Percentiles rank a stretch among this genome's conserved stretches.
These are phyloP conservation scores for Cercospora janseana DNA, from an alignment of 2,329 filamentous ascomycete genomes.

Conservation along the genomic window DNA sequence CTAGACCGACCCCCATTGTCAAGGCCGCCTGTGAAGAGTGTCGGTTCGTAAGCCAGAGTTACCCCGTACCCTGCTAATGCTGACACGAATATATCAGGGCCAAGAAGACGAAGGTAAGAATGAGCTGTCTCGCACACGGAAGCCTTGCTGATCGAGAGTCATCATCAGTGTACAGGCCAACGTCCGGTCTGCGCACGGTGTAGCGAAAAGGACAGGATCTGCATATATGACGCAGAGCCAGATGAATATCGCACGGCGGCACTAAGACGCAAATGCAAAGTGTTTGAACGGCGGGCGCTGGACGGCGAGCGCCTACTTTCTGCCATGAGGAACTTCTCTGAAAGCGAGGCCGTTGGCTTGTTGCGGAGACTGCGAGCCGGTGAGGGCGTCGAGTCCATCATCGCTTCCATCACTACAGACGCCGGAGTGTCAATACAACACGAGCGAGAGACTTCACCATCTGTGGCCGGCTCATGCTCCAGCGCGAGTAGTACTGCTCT, in stretches of 20 bases:
- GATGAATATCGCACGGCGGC: conserved; percentile 10
- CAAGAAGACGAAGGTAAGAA: conserved; percentile 6
- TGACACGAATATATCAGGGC: background rate
- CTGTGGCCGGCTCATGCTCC: conserved; percentile 1
- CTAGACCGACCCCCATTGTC: conserved; percentile 6
- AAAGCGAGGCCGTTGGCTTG: background rate
- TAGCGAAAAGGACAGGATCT: background rate
- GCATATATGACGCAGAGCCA: conserved; percentile 10
- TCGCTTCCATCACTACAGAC: background rate
- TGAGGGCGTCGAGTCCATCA: background rate
- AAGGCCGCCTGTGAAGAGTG: conserved; percentile 15
- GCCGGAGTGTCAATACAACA: background rate
- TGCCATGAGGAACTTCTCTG: conserved; percentile 1
- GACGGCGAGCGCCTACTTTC: background rate
- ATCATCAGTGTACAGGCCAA: conserved; percentile 6
- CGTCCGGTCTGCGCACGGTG: conserved; percentile 11
- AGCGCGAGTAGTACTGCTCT: background rate
- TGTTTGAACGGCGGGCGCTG: background rate
- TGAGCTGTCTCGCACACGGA: background rate
- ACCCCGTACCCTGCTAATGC: background rate
- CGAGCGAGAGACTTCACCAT: background rate
- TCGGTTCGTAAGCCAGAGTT: background rate
- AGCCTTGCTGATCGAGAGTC: background rate
- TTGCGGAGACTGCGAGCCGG: conserved; percentile 4
- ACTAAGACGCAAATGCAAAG: conserved; percentile 6